phyloP scores from a whole-genome alignment of 2,329 filamentous ascomycete species.

The Ascochyta lentis region DNA sequence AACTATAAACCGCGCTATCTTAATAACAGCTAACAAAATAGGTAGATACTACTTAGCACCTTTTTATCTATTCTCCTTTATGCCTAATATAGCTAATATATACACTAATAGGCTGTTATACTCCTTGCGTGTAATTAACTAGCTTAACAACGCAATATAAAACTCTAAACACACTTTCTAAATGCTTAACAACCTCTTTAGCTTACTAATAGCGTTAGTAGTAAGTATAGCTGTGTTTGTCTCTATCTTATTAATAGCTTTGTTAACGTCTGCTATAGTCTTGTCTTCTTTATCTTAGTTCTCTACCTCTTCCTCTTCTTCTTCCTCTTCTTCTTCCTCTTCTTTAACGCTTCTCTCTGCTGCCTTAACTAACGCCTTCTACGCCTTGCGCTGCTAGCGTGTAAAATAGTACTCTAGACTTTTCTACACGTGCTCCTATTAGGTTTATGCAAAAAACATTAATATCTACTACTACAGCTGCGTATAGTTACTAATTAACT shows the following conservation, averaged over 20 bases:
- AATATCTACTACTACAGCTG: not conserved
- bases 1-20: constrained; percentile 22
- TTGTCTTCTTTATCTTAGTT: not conserved
- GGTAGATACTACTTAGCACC: constrained; percentile 20
- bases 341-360: not conserved
- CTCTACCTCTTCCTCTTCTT: not conserved
- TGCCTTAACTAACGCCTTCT: not conserved
- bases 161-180: constrained; percentile 23
- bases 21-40: constrained; percentile 25
- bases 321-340: constrained; percentile 5
- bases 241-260: not conserved
- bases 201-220: not conserved
- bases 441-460: constrained; percentile 17
- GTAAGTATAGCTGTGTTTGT: not conserved
- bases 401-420: constrained; percentile 26
- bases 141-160: constrained; percentile 26
- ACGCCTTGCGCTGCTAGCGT: not conserved
- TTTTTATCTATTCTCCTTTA: constrained; percentile 21
- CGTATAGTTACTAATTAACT: constrained; percentile 10
- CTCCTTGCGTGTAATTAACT: no score
- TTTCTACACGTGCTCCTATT: constrained; percentile 17
- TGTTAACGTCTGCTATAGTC: not conserved
- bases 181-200: constrained; percentile 4
- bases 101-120: constrained; percentile 25
- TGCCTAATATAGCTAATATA: constrained; percentile 24